phyloP scores from a whole-genome alignment of 805 yeast species.

The Danielia reshetovae region DNA sequence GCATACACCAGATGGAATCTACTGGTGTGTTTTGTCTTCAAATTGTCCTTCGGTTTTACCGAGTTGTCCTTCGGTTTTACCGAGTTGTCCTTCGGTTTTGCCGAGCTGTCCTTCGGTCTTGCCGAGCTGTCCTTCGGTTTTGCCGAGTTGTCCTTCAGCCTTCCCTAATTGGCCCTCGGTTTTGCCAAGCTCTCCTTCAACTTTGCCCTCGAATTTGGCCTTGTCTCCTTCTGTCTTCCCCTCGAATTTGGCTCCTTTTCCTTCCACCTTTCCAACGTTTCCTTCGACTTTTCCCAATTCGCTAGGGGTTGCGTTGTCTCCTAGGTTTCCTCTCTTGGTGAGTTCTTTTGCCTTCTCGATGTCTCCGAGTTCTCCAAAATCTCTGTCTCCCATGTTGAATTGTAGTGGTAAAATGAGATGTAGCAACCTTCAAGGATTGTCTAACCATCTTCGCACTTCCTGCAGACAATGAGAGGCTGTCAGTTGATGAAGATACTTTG shows the following conservation, averaged over 20 bases:
- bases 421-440: too few relatives aligned
- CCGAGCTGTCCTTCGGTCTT: constrained; percentile 16
- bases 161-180: constrained; percentile 7
- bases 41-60: constrained; percentile 5
- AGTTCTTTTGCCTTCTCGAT: not conserved
- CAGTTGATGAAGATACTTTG: too few relatives aligned
- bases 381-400: constrained; percentile 4
- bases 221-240: constrained; percentile 15
- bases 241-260: constrained; percentile 12
- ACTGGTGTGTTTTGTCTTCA: too few relatives aligned
- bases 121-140: constrained; percentile 16
- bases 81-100: constrained; percentile 5
- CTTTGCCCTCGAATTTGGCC: constrained; percentile 9
- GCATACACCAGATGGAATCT: too few relatives aligned
- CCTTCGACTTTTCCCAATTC: constrained; percentile 1
- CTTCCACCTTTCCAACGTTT: constrained; percentile 6
- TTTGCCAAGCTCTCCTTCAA: constrained; percentile 5
- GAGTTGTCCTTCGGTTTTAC: constrained; percentile 6
- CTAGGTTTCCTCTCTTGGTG: constrained; percentile 12
- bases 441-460: too few relatives aligned
- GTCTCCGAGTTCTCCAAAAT: constrained; percentile 13
- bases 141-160: constrained; percentile 9
- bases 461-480: too few relatives aligned
- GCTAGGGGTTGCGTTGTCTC: constrained; percentile 4
- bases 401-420: too few relatives aligned